Conservation (phyloP, 768 basidiomycete genomes). For the Amanita subjunquillea region DNA sequence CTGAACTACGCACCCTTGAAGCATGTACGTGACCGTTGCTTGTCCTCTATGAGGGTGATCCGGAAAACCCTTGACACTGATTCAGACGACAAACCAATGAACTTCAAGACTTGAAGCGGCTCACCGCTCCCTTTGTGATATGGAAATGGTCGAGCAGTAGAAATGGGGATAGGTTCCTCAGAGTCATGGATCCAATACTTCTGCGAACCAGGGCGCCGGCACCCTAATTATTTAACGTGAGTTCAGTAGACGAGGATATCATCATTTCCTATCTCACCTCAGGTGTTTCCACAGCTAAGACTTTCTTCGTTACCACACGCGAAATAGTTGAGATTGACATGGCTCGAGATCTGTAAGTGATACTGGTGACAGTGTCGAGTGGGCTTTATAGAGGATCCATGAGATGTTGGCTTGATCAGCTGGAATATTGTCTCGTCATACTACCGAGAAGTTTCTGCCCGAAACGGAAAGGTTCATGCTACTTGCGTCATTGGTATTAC, state of each 20-base stretch:
- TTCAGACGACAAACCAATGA: background rate
- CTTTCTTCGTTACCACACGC: constrained; percentile 65
- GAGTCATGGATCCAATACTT: constrained; percentile 65
- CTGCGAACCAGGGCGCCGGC: constrained; percentile 77
- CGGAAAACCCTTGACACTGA: constrained; percentile 61
- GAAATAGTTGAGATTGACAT: constrained; percentile 33
- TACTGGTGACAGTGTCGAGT: too few species aligned
- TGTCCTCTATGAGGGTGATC: constrained; percentile 93
- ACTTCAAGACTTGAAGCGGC: constrained; percentile 13
- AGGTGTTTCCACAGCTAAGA: constrained; percentile 64
- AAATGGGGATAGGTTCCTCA: constrained; percentile 85
- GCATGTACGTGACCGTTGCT: constrained; percentile 83
- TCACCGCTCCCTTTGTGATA: constrained; percentile 55
- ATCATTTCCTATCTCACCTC: constrained; percentile 33
- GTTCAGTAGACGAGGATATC: background rate
- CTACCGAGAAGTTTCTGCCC: background rate
- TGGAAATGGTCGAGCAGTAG: constrained; percentile 84
- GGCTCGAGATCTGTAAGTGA: background rate
- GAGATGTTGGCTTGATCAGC: constrained; percentile 4
- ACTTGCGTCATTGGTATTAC: background rate
- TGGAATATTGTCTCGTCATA: background rate
- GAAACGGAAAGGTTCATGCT: background rate
- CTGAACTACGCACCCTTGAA: constrained; percentile 48
- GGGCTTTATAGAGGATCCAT: background rate
- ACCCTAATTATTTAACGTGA: constrained; percentile 33